Evolutionary conservation across 352 stramenopile species (phyloP), one percentile per base, ranked within the genome.

Genomic region (Phytophthora ohioensis): DNA sequence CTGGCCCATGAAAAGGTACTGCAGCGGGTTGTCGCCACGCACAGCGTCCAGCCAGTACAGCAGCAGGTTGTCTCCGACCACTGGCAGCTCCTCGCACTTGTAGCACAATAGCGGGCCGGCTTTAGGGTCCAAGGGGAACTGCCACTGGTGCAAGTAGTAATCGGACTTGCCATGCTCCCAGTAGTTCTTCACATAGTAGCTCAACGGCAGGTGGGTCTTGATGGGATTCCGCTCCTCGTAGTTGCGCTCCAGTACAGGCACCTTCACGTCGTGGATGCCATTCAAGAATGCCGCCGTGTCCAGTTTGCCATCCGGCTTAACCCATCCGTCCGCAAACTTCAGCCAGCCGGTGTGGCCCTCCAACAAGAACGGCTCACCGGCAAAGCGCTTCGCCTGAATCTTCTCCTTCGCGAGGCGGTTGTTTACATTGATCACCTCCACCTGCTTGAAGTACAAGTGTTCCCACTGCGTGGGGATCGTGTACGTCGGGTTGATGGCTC

Each of bases 1-100:
- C 41, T 91, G 83, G 4, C 95, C 95, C 95, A 98, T 98, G 71
- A 98, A 98, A 32, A 98, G 78, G 60, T 98, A 98, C 69, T 98
- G 95, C 27, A 98, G 75, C 4, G 94, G 93, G 69, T 94, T 98
- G 68, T 97, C 91, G 15, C 81, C 81, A 57, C 93, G 91, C 45
- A 93, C 82, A 13, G 89, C 80, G 65, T 97, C 91, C 35, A 97
- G 81, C 93, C 93, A 98, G 74, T 97, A 98, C 52, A 91, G 83
- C 8, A 98, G 74, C 39, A 98, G 72, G 67, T 98, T 97, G 69
- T 98, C 90, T 5, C 92, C 92, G 27, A 98, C 73, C 56, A 97
- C 92, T n/a, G 83, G 78, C 39, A 97, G 82, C 49, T 95, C 91
- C 30, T 97, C 76, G 58, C 90, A 96, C 58, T 92, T 92, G 75